Percentiles rank a stretch among this genome's conserved stretches.
phyloP scores from a whole-genome alignment of 148 eudicot species.

The Heliosperma pusillum region DNA sequence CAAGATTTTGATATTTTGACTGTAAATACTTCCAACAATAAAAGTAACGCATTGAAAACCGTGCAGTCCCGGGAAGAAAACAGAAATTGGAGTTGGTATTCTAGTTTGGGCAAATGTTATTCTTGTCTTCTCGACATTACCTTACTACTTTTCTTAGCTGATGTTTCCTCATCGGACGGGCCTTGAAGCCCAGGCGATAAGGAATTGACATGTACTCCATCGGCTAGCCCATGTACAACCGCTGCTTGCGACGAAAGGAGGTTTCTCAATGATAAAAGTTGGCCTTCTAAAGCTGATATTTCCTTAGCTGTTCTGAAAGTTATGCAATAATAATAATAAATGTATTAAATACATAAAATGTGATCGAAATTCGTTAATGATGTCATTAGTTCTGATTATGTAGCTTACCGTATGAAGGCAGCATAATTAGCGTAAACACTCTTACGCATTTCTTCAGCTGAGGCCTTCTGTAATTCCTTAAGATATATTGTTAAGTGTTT shows the following conservation, averaged over 20 bases:
- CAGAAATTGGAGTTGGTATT: no score
- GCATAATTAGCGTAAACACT: constrained; percentile 94
- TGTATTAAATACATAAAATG: no score
- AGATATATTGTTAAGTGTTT: constrained; percentile 58
- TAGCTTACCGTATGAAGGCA: constrained; percentile 78
- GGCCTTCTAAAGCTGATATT: constrained; percentile 85
- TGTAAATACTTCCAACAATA: no score
- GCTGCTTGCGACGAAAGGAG: constrained; percentile 66
- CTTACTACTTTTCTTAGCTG: constrained; percentile 39
- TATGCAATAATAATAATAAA: not conserved
- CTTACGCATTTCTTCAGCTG: constrained; percentile 99
- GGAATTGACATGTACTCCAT: constrained; percentile 62
- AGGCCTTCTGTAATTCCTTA: constrained; percentile 72
- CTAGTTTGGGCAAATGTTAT: no score
- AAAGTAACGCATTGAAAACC: no score
- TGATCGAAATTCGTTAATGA: not conserved
- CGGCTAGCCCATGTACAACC: constrained; percentile 64
- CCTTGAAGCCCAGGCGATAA: constrained; percentile 39
- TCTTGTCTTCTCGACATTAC: constrained; percentile 5
- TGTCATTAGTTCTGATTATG: not conserved
- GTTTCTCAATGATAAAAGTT: constrained; percentile 71
- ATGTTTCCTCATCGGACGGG: constrained; percentile 32
- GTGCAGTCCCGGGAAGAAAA: no score
- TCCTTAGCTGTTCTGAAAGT: constrained; percentile 86
- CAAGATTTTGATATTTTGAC: no score